Evolutionary conservation across 2,329 filamentous ascomycete genomes (phyloP).

Genomic region (Myriosclerotinia duriaeana): DNA sequence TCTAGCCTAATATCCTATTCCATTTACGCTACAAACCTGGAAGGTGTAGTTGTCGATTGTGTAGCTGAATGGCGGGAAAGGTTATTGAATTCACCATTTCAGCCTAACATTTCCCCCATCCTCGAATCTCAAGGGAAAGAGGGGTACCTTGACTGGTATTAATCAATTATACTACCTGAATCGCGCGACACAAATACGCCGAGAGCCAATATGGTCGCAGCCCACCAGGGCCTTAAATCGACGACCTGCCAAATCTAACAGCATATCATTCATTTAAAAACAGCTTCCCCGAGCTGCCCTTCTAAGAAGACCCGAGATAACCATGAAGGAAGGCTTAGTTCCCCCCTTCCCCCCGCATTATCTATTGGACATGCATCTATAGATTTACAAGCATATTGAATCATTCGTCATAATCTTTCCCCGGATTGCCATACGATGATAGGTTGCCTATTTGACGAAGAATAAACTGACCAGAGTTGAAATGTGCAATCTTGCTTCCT

Average conservation of each 20-base stretch:
- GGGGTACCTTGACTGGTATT: background rate
- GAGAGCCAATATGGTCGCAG: background rate
- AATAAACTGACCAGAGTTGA: too few species aligned
- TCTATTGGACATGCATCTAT: background rate
- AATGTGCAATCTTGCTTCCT: too few species aligned
- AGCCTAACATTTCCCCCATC: background rate
- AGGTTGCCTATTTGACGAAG: background rate
- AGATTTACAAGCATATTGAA: background rate
- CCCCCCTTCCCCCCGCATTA: constrained; percentile 1
- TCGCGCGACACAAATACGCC: background rate
- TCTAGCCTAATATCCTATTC: background rate
- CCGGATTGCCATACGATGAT: background rate
- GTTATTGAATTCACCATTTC: background rate
- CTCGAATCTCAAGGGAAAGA: background rate
- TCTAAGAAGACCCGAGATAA: background rate
- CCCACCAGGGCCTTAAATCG: background rate
- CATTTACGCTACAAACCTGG: background rate
- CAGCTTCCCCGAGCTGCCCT: background rate
- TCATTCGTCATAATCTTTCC: background rate
- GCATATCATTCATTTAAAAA: background rate
- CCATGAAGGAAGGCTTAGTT: background rate
- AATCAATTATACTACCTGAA: background rate
- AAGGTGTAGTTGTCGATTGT: background rate
- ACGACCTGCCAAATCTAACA: constrained; percentile 15
- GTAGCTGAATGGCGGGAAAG: background rate